phyloP scores from a whole-genome alignment of 257 asterid genomes.

The Plantago ovata region DNA sequence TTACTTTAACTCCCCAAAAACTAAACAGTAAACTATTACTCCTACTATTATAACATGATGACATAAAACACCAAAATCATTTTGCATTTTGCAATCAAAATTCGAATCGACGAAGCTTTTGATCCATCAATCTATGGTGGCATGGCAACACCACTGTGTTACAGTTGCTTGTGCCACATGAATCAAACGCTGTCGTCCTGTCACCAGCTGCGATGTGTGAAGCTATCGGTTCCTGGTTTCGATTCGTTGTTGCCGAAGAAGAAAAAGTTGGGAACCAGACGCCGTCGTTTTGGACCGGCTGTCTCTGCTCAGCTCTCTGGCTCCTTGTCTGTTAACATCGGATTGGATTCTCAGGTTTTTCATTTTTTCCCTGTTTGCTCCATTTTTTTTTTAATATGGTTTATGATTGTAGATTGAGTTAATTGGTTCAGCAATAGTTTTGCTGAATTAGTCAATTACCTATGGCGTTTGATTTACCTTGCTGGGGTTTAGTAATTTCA shows the following conservation, averaged over 20 bases:
- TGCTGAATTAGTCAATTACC: no score
- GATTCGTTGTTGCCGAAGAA: slow-evolving; percentile 32
- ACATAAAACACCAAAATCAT: background rate
- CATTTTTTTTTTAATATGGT: background rate
- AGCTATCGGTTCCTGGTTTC: slow-evolving; percentile 31
- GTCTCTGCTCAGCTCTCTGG: slow-evolving; percentile 59
- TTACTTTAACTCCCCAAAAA: background rate
- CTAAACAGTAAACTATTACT: no score
- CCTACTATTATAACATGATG: no score
- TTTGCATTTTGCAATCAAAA: background rate
- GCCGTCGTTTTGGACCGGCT: slow-evolving; percentile 44
- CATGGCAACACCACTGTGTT: slow-evolving; percentile 45
- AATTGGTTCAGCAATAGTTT: background rate
- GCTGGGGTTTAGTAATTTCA: no score
- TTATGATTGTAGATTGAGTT: no score
- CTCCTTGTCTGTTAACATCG: slow-evolving; percentile 58
- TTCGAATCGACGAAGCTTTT: no score
- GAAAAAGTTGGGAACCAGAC: slow-evolving; percentile 35
- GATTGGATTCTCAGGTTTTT: slow-evolving; percentile 78
- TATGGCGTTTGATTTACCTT: no score
- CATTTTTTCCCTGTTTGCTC: background rate
- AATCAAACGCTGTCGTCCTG: slow-evolving; percentile 43
- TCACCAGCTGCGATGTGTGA: slow-evolving; percentile 34
- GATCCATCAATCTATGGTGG: slow-evolving; percentile 22
- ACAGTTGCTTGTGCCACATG: slow-evolving; percentile 41